Percentiles rank a stretch among this genome's conserved stretches.
Evolutionary conservation across 805 yeast genomes (phyloP).

Genomic region (Jamesozyma gamospora): DNA sequence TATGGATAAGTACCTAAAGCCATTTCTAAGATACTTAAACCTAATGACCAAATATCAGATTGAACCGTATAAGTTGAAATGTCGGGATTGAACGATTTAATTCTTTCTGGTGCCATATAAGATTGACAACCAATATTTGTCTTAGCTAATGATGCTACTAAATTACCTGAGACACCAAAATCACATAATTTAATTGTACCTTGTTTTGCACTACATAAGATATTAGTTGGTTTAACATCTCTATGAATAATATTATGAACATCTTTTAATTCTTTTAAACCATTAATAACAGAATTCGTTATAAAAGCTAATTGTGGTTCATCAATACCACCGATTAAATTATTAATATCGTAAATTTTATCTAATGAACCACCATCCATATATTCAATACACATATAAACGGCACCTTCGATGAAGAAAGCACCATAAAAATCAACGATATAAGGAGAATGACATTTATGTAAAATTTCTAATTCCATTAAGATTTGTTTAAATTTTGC

Average conservation of each 20-base stretch:
- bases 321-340: conserved; percentile 46
- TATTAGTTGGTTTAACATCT: conserved; percentile 95
- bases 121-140: conserved; percentile 97
- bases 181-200: conserved; percentile 93
- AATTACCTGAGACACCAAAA: conserved; percentile 91
- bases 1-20: conserved; percentile 93
- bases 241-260: conserved; percentile 87
- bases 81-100: conserved; percentile 62
- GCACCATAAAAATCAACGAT: conserved; percentile 97
- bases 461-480: conserved; percentile 92
- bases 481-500: conserved; percentile 86
- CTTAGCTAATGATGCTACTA: conserved; percentile 89
- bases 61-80: conserved; percentile 82
- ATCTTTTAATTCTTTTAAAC: conserved; percentile 78
- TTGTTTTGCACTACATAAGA: conserved; percentile 56
- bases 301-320: conserved; percentile 75
- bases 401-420: conserved; percentile 94
- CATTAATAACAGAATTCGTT: conserved; percentile 68
- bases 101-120: conserved; percentile 97
- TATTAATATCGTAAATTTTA: conserved; percentile 56
- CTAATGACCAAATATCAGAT: conserved; percentile 92
- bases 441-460: conserved; percentile 80
- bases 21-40: conserved; percentile 75
- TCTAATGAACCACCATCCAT: conserved; percentile 96
- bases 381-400: conserved; percentile 94